These are phyloP conservation scores for Symbiotaphrina buchneri DNA, from an alignment of 495 filamentous ascomycete species.

Conservation along the genomic window DNA sequence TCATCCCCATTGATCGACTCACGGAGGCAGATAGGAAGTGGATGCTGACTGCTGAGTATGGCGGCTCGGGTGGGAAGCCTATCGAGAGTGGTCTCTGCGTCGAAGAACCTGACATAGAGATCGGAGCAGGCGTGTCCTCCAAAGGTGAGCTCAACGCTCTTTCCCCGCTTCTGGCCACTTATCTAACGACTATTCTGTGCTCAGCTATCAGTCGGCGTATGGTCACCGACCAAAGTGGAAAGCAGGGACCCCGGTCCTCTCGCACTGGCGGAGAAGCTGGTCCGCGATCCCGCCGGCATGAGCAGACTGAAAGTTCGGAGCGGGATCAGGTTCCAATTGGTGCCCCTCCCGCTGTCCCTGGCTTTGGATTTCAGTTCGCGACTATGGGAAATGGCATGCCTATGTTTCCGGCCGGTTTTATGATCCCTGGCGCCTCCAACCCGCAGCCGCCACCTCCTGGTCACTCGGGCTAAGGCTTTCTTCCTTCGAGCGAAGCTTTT, in stretches of 20 bases:
- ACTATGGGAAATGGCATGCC: conserved; percentile 58
- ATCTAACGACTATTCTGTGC: conserved; percentile 10
- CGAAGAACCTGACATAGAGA: conserved; percentile 96
- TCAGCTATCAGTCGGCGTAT: conserved; percentile 73
- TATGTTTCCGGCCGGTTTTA: conserved; percentile 43
- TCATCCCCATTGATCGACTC: conserved; percentile 77
- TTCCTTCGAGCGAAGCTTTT: too few relatives aligned
- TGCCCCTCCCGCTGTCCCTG: conserved; percentile 36
- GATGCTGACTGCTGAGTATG: conserved; percentile 88
- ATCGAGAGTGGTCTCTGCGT: conserved; percentile 73
- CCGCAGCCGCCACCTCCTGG: conserved; percentile 25
- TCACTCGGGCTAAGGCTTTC: too few relatives aligned
- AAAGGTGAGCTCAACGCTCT: conserved; percentile 29
- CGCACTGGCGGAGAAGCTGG: conserved; percentile 27
- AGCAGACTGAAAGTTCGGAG: conserved; percentile 14
- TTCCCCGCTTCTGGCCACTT: neutral
- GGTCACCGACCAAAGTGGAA: conserved; percentile 52
- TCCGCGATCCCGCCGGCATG: conserved; percentile 19
- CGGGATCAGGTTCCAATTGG: conserved; percentile 22
- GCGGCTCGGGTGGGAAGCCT: conserved; percentile 65
- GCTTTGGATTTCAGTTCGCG: conserved; percentile 27
- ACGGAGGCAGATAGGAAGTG: conserved; percentile 94
- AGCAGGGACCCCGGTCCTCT: conserved; percentile 48
- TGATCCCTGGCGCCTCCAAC: conserved; percentile 21
- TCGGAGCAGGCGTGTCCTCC: conserved; percentile 87